These are phyloP conservation scores for Sarocladium oryzae DNA, from an alignment of 2,329 filamentous ascomycete species.

Conservation along the genomic window DNA sequence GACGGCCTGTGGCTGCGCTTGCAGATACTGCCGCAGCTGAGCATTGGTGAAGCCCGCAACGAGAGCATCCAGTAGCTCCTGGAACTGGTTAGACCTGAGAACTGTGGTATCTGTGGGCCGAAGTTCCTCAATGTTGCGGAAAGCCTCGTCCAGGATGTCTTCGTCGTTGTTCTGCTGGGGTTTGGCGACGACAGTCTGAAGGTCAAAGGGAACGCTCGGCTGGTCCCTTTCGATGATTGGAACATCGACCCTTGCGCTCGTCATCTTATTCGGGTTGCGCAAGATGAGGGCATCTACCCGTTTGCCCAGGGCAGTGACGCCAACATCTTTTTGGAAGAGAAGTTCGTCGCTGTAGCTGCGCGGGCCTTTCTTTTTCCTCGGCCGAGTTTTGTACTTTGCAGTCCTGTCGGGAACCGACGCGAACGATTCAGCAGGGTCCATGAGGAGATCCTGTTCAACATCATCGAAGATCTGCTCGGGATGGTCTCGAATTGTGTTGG, in stretches of 20 bases:
- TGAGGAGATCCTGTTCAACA: no score
- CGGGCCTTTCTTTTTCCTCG: not conserved
- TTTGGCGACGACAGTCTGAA: not conserved
- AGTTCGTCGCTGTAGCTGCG: not conserved
- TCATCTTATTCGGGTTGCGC: slow-evolving; percentile 28
- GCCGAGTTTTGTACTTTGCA: not conserved
- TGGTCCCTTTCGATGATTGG: slow-evolving; percentile 16
- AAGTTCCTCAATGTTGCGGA: slow-evolving; percentile 42
- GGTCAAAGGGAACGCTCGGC: slow-evolving; percentile 2
- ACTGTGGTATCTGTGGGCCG: slow-evolving; percentile 33
- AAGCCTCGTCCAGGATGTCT: slow-evolving; percentile 27
- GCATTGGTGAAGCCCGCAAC: slow-evolving; percentile 37
- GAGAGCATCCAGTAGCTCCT: slow-evolving; percentile 31
- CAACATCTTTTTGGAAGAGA: slow-evolving; percentile 20
- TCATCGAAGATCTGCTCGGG: not conserved
- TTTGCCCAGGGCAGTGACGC: slow-evolving; percentile 27
- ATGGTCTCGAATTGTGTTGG: not conserved
- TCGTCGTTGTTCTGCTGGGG: slow-evolving; percentile 20
- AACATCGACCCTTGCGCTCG: slow-evolving; percentile 9
- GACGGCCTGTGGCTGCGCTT: not conserved
- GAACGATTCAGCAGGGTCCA: not conserved
- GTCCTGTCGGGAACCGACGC: not conserved
- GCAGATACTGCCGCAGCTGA: slow-evolving; percentile 40
- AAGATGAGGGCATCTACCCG: slow-evolving; percentile 42
- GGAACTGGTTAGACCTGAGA: slow-evolving; percentile 34